phyloP scores from a whole-genome alignment of 176 grass and related monocot genomes.

The Eragrostis nindensis region DNA sequence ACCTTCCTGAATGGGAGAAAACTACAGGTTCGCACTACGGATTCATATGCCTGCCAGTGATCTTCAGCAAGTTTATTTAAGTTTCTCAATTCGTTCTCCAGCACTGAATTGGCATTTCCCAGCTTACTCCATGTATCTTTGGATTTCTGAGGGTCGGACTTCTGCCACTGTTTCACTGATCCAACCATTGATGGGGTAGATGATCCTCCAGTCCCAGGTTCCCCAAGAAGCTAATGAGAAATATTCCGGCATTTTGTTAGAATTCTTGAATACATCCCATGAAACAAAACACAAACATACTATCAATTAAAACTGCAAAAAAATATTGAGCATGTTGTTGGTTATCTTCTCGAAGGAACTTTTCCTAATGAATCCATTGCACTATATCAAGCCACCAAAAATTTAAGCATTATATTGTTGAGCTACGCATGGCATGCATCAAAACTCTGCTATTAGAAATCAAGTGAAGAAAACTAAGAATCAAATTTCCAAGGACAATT shows the following conservation, averaged over 20 bases:
- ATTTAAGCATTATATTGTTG: neutral
- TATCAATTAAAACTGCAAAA: constrained; percentile 16
- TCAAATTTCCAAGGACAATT: neutral
- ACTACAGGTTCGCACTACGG: constrained; percentile 62
- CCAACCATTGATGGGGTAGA: constrained; percentile 97
- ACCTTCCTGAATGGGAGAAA: constrained; percentile 53
- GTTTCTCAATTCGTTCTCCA: constrained; percentile 71
- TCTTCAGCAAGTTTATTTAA: constrained; percentile 73
- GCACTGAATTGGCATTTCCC: constrained; percentile 63
- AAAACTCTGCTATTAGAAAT: neutral
- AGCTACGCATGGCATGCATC: neutral
- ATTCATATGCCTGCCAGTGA: constrained; percentile 59
- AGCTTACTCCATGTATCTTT: constrained; percentile 77
- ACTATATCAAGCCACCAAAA: neutral
- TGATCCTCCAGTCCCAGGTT: constrained; percentile 93
- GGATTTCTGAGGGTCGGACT: constrained; percentile 78
- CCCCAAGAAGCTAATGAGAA: constrained; percentile 74
- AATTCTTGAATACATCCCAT: constrained; percentile 7
- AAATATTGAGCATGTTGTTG: neutral
- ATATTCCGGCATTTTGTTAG: constrained; percentile 29
- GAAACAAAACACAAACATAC: neutral
- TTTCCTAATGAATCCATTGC: neutral
- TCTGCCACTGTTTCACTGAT: constrained; percentile 88
- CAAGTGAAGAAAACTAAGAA: neutral
- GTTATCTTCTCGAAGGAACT: neutral